These are phyloP conservation scores for Clarireedia sp. DNA, from an alignment of 2,329 filamentous ascomycete species.

Conservation along the genomic window DNA sequence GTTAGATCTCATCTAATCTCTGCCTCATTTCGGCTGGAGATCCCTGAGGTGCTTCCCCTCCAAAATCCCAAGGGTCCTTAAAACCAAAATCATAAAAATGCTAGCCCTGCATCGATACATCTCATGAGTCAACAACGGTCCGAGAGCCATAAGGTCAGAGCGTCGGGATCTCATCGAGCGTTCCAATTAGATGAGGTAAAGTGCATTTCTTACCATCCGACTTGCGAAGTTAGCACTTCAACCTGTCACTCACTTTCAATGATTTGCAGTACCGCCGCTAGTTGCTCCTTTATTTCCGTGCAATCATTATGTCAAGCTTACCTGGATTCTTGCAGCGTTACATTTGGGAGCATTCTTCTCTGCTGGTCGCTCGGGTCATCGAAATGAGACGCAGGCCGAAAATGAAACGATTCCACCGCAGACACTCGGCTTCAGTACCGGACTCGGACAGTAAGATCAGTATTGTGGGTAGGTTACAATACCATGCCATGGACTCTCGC, in stretches of 20 bases:
- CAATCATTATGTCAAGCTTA: neutral
- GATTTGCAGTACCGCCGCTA: too few species aligned
- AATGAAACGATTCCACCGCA: neutral
- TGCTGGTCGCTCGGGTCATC: neutral
- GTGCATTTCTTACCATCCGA: neutral
- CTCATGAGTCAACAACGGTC: neutral
- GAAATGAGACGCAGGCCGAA: neutral
- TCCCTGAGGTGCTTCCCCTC: neutral
- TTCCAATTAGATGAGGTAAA: neutral
- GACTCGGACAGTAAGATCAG: slow-evolving; percentile 4
- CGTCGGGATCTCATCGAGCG: neutral
- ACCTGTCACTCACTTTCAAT: too few species aligned
- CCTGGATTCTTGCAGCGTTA: neutral
- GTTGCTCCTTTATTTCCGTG: too few species aligned
- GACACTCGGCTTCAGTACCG: neutral
- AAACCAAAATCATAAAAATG: neutral
- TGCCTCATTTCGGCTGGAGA: neutral
- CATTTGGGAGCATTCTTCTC: neutral
- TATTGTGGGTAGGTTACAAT: neutral
- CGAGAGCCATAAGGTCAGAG: neutral
- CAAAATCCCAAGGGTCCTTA: neutral
- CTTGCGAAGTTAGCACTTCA: too few species aligned
- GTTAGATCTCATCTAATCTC: slow-evolving; percentile 19
- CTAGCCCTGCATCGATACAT: neutral
- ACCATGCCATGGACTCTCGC: neutral